Percentiles rank a stretch among this genome's conserved stretches.
Evolutionary conservation across 768 basidiomycete genomes (phyloP).

Genomic region (Tricholoma matsutake): DNA sequence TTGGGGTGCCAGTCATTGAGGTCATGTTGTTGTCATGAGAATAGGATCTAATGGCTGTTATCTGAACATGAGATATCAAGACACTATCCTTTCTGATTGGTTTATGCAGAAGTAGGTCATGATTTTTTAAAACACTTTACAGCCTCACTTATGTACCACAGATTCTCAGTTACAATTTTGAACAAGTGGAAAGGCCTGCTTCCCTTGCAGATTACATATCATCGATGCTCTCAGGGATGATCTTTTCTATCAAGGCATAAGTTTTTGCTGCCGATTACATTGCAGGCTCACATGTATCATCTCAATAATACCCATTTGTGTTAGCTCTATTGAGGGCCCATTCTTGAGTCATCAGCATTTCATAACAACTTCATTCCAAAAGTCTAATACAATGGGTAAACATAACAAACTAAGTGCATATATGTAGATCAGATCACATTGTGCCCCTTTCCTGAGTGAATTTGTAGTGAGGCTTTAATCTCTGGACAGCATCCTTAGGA

Average conservation of each 20-base stretch:
- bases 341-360: no score
- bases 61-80: constrained; percentile 1
- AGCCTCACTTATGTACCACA: background rate
- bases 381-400: no score
- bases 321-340: no score
- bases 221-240: background rate
- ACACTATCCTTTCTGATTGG: constrained; percentile 3
- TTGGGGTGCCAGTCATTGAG: background rate
- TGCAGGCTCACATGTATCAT: background rate
- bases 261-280: no score
- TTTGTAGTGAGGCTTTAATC: no score
- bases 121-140: background rate
- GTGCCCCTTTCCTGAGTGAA: no score
- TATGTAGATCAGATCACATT: no score
- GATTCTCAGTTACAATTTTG: background rate
- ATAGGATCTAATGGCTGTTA: background rate
- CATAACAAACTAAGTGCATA: no score
- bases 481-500: background rate
- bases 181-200: background rate
- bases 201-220: background rate
- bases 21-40: background rate
- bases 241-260: no score
- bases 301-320: background rate
- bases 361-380: no score
- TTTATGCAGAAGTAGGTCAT: background rate